These are phyloP conservation scores for Thymus quinquecostatus DNA, from an alignment of 257 asterid species.

Conservation along the genomic window DNA sequence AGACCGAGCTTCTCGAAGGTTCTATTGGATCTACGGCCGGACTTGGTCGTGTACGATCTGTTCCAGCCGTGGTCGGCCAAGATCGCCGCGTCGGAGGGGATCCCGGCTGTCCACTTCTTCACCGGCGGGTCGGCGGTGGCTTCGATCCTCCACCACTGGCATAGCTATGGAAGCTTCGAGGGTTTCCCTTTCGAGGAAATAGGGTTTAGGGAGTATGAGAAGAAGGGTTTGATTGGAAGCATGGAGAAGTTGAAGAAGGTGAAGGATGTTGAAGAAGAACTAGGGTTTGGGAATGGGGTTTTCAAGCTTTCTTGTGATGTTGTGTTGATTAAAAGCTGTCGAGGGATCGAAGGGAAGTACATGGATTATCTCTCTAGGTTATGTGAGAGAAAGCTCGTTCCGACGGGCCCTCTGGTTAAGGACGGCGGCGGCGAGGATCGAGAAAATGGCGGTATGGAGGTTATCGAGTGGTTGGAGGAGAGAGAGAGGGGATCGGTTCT, in stretches of 20 bases:
- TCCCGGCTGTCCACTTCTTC: conserved; percentile 36
- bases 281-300: conserved; percentile 18
- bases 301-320: conserved; percentile 15
- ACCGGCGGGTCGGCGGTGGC: conserved; percentile 22
- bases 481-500: neutral
- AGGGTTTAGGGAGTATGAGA: conserved; percentile 26
- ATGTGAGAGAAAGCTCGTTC: conserved; percentile 5
- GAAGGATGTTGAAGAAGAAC: neutral
- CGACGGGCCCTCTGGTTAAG: conserved; percentile 15
- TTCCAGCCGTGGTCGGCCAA: conserved; percentile 43
- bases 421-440: neutral
- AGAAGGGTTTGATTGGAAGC: neutral
- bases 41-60: conserved; percentile 39
- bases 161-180: neutral
- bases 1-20: conserved; percentile 21
- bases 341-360: conserved; percentile 23
- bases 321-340: conserved; percentile 9
- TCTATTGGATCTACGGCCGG: conserved; percentile 27
- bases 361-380: conserved; percentile 18
- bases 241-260: conserved; percentile 15
- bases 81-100: conserved; percentile 33
- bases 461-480: conserved; percentile 4
- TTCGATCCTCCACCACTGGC: conserved; percentile 31
- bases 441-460: neutral
- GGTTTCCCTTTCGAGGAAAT: conserved; percentile 35